Percentiles rank a stretch among this genome's conserved stretches.
Conservation (phyloP, 768 basidiomycete species). For the Podaxis sp. region DNA sequence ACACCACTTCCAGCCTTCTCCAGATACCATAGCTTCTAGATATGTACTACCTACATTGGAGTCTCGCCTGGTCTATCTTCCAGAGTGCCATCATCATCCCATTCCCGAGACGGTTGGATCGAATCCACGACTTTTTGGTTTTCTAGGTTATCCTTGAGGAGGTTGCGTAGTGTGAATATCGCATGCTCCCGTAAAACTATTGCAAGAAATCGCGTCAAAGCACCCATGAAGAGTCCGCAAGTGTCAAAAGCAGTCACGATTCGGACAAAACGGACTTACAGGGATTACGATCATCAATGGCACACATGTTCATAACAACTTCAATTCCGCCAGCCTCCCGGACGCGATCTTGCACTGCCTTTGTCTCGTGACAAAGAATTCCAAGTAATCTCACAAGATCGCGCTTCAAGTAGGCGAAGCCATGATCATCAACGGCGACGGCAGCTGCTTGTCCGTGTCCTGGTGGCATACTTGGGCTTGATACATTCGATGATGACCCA, state of each 20-base stretch:
- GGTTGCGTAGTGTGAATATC: constrained; percentile 75
- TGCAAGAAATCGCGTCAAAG: constrained; percentile 9
- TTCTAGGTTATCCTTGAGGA: constrained; percentile 70
- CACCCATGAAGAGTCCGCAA: constrained; percentile 2
- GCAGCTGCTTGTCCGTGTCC: background rate
- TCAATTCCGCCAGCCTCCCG: constrained; percentile 70
- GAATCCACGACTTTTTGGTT: constrained; percentile 79
- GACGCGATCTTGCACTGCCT: constrained; percentile 68
- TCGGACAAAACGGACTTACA: constrained; percentile 52
- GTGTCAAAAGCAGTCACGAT: constrained; percentile 5
- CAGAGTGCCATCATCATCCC: constrained; percentile 54
- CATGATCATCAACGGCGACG: constrained; percentile 35
- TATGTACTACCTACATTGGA: constrained; percentile 22
- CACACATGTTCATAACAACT: constrained; percentile 84
- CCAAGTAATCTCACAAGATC: constrained; percentile 90
- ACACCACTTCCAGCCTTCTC: background rate
- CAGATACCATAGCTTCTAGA: background rate
- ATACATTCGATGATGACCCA: constrained; percentile 21
- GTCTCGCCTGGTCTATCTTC: constrained; percentile 30
- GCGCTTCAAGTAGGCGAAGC: constrained; percentile 81
- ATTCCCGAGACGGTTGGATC: constrained; percentile 58
- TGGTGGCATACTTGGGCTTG: constrained; percentile 20
- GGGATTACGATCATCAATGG: constrained; percentile 87
- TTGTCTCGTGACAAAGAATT: constrained; percentile 61
- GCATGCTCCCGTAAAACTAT: constrained; percentile 91